These are phyloP conservation scores for Paramecium sonneborni DNA, from an alignment of 73 alveolate species.

Conservation along the genomic window DNA sequence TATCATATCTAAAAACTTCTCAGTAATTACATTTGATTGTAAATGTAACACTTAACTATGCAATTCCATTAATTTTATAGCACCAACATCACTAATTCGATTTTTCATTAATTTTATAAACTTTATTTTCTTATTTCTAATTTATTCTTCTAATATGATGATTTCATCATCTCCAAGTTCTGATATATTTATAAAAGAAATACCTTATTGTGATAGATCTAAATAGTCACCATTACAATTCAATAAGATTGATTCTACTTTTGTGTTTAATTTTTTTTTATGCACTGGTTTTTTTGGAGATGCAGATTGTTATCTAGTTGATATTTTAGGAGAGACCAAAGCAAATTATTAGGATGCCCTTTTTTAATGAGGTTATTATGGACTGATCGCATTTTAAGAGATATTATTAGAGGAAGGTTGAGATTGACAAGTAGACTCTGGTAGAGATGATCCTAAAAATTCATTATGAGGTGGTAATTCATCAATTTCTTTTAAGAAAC, in stretches of 20 bases:
- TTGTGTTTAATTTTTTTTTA: not conserved
- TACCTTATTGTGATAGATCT: slow-evolving; percentile 12
- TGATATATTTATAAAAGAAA: not conserved
- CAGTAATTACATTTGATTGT: slow-evolving; percentile 50
- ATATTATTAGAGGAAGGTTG: not conserved
- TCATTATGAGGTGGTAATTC: slow-evolving; percentile 50
- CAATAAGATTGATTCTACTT: not conserved
- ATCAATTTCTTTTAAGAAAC: slow-evolving; percentile 44
- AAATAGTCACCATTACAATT: slow-evolving; percentile 1
- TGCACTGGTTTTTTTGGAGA: slow-evolving; percentile 3
- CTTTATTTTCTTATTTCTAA: slow-evolving; percentile 2
- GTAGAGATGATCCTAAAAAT: not conserved
- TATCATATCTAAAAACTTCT: slow-evolving; percentile 34
- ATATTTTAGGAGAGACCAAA: not conserved
- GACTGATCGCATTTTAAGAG: not conserved
- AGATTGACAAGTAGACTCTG: slow-evolving; percentile 32
- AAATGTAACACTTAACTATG: not conserved
- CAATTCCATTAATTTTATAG: not conserved
- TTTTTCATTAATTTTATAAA: slow-evolving; percentile 20
- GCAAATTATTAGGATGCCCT: not conserved
- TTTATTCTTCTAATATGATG: not conserved
- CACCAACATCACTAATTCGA: slow-evolving; percentile 38
- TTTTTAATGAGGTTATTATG: not conserved
- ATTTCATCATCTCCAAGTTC: slow-evolving; percentile 52
- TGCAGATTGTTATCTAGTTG: not conserved